Evolutionary conservation across 352 stramenopile species (phyloP), one percentile per base, ranked within the genome.

Genomic region (Globisporangium spiculum): DNA sequence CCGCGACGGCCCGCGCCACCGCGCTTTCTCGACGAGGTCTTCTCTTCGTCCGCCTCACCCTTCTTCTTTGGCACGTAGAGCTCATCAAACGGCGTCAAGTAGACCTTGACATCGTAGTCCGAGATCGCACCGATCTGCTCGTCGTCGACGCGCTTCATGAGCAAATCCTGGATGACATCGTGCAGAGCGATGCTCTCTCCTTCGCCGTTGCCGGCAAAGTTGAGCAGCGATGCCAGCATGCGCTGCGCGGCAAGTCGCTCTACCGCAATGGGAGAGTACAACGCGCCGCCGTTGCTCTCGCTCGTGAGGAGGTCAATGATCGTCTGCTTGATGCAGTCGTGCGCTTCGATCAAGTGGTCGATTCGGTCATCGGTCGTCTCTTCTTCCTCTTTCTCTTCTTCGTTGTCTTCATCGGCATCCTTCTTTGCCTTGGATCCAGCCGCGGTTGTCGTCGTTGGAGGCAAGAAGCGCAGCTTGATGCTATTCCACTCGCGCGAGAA

Each of bases 161-260:
- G 57, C 48, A 77, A 60, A 1, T 89, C 76, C 46, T 93, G 71
- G 20, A 96, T 79, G 16, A 94, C 66, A 27, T 90, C 83, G 61
- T 90, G 79, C 30, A 95, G 73, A 14, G 83, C 84, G 38, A 96
- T 58, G 63, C 79, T 81, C 55, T 96, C 89, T 8, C 84, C 85
- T 52, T 91, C 80, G 34, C 89, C 89, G 55, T 92, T 94, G 9
- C 89, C 89, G 50, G 85, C 81, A 66, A 94, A 96, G 20, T 89
- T 77, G 3, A 95, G 81, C 50, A 96, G 66, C 22, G 87, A 84
- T 32, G 82, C 81, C 2, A 96, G 38, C n/a, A 77, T 77, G 4
- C 89, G 86, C 60, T 95, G 88, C 12, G 82, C 86, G 34, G 76
- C 80, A 26, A 89, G 68, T 4, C 88, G 86, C 61, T 92, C 75